Percentiles rank a stretch among this genome's conserved stretches.
Conservation (phyloP, 805 yeast species). For the Candida maesae region DNA sequence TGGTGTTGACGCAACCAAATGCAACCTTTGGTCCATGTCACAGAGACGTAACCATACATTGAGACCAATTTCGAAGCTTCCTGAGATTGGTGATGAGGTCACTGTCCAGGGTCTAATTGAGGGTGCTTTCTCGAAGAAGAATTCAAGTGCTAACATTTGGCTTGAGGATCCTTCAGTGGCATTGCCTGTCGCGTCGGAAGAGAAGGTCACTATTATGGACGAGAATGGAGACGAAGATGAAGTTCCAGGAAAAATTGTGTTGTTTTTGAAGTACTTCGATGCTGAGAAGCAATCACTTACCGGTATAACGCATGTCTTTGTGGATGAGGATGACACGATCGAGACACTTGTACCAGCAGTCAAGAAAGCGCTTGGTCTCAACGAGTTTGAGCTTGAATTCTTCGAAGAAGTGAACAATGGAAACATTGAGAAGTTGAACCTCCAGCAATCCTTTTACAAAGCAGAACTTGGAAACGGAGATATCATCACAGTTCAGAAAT, state of each 20-base stretch:
- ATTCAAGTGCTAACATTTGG: conserved; percentile 53
- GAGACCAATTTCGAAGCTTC: conserved; percentile 50
- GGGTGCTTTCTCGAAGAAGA: conserved; percentile 42
- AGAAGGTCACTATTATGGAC: conserved; percentile 10
- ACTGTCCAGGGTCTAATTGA: conserved; percentile 52
- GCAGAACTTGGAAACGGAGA: conserved; percentile 68
- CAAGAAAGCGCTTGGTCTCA: conserved; percentile 38
- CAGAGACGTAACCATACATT: conserved; percentile 61
- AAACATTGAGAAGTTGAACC: conserved; percentile 40
- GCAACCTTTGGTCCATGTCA: conserved; percentile 62
- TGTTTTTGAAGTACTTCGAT: conserved; percentile 69
- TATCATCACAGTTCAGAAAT: conserved; percentile 37
- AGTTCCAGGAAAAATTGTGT: conserved; percentile 23
- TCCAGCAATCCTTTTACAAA: conserved; percentile 43
- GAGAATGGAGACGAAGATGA: no score
- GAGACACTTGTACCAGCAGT: conserved; percentile 39
- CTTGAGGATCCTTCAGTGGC: conserved; percentile 52
- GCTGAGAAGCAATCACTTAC: conserved; percentile 44
- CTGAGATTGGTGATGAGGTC: conserved; percentile 30
- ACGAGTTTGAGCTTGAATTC: conserved; percentile 33
- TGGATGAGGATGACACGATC: conserved; percentile 45
- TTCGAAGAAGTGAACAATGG: conserved; percentile 62
- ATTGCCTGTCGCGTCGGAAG: conserved; percentile 10
- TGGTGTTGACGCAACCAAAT: conserved; percentile 33
- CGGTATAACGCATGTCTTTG: conserved; percentile 63